Evolutionary conservation across 108 stramenopile genomes (phyloP).

Genomic region (Cylindrotheca closterium): DNA sequence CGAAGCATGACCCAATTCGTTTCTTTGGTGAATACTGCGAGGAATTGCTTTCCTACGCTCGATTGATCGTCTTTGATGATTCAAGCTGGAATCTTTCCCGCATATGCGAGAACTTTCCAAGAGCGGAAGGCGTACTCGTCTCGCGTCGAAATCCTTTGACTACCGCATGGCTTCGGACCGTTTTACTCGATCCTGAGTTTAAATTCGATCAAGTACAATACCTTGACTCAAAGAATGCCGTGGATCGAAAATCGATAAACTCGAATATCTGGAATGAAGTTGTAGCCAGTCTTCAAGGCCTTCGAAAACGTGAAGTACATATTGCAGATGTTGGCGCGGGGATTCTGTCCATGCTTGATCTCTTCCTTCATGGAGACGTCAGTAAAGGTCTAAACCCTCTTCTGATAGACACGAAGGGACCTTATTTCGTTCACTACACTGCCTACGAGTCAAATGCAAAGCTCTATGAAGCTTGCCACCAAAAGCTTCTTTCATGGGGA

Average conservation of each 20-base stretch:
- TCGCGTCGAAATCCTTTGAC: constrained; percentile 38
- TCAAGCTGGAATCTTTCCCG: constrained; percentile 48
- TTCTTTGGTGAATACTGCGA: constrained; percentile 42
- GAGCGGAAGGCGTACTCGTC: constrained; percentile 6
- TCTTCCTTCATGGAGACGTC: constrained; percentile 52
- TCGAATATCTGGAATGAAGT: constrained; percentile 52
- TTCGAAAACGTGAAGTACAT: constrained; percentile 13
- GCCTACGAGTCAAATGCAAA: constrained; percentile 78
- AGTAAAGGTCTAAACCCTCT: constrained; percentile 30
- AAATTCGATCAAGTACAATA: constrained; percentile 66
- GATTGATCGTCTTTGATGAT: constrained; percentile 25
- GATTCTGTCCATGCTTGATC: constrained; percentile 67
- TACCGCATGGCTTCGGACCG: constrained; percentile 50
- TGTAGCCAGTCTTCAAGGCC: constrained; percentile 19
- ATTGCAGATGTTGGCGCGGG: constrained; percentile 82
- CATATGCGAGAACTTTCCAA: constrained; percentile 19
- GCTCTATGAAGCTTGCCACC: constrained; percentile 46
- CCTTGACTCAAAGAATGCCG: constrained; percentile 73
- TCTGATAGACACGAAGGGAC: constrained; percentile 10
- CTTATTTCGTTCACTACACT: constrained; percentile 37
- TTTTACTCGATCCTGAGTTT: constrained; percentile 44
- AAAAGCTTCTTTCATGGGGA: constrained; percentile 48
- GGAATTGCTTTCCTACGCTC: neutral
- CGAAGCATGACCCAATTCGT: constrained; percentile 57
- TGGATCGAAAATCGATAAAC: constrained; percentile 71